phyloP scores from a whole-genome alignment of 139 green algal genomes.

The Coelastrella sp. region DNA sequence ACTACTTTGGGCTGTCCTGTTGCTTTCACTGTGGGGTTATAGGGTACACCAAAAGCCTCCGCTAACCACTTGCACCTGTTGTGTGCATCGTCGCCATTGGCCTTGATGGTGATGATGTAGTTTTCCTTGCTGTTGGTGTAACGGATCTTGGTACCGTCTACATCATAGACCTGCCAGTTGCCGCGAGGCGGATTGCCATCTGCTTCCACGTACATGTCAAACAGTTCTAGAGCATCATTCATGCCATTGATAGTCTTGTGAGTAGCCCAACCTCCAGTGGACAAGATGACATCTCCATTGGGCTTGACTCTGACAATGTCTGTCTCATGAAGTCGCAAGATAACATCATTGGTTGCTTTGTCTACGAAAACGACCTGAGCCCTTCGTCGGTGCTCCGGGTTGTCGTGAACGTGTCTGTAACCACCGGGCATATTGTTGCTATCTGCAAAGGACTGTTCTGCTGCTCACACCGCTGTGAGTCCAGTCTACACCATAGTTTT shows the following conservation, averaged over 20 bases:
- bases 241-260: constrained; percentile 53
- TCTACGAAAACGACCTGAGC: constrained; percentile 44
- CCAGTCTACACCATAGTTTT: neutral
- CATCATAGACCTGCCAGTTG: constrained; percentile 31
- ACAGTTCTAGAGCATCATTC: constrained; percentile 51
- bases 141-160: neutral
- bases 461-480: neutral
- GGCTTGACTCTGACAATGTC: constrained; percentile 51
- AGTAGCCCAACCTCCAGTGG: constrained; percentile 48
- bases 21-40: neutral
- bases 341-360: constrained; percentile 35
- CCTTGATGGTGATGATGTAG: constrained; percentile 1
- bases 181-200: neutral
- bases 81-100: neutral
- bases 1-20: neutral
- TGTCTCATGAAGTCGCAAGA: constrained; percentile 55
- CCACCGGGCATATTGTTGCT: neutral
- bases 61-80: constrained; percentile 17
- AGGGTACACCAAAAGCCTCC: constrained; percentile 26
- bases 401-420: neutral
- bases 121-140: constrained; percentile 36
- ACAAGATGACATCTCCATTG: constrained; percentile 50
- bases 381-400: constrained; percentile 20
- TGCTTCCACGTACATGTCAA: constrained; percentile 47
- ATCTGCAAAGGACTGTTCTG: no score